phyloP scores from a whole-genome alignment of 1,284 basidiomycete genomes.

The Leccinum griseonigrum region DNA sequence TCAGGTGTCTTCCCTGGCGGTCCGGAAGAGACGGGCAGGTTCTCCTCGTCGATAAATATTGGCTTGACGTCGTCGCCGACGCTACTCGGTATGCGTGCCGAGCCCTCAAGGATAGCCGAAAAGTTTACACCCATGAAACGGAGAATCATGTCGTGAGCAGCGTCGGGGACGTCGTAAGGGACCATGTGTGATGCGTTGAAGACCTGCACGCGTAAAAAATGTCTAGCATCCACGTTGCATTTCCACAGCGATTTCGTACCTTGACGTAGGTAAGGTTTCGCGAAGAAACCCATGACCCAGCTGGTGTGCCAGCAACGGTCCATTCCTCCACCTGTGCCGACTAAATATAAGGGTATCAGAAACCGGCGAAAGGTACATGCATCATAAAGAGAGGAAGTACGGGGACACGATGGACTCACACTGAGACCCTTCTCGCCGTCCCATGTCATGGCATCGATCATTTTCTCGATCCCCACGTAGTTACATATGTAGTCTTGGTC shows the following conservation, averaged over 20 bases:
- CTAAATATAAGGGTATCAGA: slow-evolving; percentile 37
- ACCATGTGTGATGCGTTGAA: slow-evolving; percentile 95
- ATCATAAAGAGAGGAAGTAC: neutral
- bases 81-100: slow-evolving; percentile 71
- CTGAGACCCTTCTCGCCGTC: slow-evolving; percentile 81
- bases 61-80: slow-evolving; percentile 71
- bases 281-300: slow-evolving; percentile 88
- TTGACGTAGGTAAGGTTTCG: slow-evolving; percentile 95
- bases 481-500: slow-evolving; percentile 98
- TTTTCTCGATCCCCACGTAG: slow-evolving; percentile 85
- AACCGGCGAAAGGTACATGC: neutral
- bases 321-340: slow-evolving; percentile 75
- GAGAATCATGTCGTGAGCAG: slow-evolving; percentile 96
- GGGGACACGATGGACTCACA: slow-evolving; percentile 46
- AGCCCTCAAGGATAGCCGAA: slow-evolving; percentile 71
- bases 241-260: slow-evolving; percentile 36
- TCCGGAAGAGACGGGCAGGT: slow-evolving; percentile 35
- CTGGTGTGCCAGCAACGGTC: slow-evolving; percentile 75
- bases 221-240: neutral
- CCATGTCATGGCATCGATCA: slow-evolving; percentile 86
- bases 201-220: slow-evolving; percentile 42
- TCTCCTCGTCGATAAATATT: slow-evolving; percentile 45
- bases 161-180: slow-evolving; percentile 86
- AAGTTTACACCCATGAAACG: slow-evolving; percentile 94
- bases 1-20: slow-evolving; percentile 56